phyloP scores from a whole-genome alignment of 495 filamentous ascomycete species.

The Aspergillus taichungensis region DNA sequence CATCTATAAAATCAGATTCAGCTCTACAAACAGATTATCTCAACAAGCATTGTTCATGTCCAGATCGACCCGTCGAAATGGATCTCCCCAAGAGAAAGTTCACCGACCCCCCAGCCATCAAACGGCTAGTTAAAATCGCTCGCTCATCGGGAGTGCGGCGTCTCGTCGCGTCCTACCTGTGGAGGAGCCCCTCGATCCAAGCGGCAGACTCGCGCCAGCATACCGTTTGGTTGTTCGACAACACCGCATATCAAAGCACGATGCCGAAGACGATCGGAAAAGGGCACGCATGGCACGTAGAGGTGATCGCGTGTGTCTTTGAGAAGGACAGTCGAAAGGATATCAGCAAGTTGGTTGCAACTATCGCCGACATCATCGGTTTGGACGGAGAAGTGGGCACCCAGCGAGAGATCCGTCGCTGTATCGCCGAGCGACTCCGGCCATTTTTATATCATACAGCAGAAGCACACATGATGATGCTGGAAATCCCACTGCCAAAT shows the following conservation, averaged over 20 bases:
- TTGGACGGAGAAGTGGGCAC: slow-evolving; percentile 52
- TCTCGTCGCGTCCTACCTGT: slow-evolving; percentile 19
- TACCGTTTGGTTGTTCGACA: slow-evolving; percentile 84
- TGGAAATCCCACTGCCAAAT: slow-evolving; percentile 43
- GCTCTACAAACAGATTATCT: no score
- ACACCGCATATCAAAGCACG: slow-evolving; percentile 61
- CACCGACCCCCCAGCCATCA: slow-evolving; percentile 1
- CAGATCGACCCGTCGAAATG: not conserved
- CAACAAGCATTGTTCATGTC: not conserved
- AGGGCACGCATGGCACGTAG: slow-evolving; percentile 56
- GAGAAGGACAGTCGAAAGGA: slow-evolving; percentile 56
- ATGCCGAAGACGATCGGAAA: slow-evolving; percentile 16
- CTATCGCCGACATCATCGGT: slow-evolving; percentile 62
- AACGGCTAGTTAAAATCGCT: slow-evolving; percentile 2
- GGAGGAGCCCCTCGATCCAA: slow-evolving; percentile 21
- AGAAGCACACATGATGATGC: slow-evolving; percentile 53
- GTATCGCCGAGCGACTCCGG: slow-evolving; percentile 59
- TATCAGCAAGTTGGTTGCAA: slow-evolving; percentile 56
- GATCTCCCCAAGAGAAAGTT: no score
- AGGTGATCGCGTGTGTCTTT: slow-evolving; percentile 76
- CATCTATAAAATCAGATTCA: no score
- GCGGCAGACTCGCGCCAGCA: slow-evolving; percentile 43
- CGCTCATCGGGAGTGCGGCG: slow-evolving; percentile 19
- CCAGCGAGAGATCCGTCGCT: slow-evolving; percentile 46
- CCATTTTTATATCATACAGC: slow-evolving; percentile 71